A percentile compares a stretch with the other conserved stretches of the same genome.
Conservation (phyloP, 2,329 filamentous ascomycete species). For the Lachnellula cervina region DNA sequence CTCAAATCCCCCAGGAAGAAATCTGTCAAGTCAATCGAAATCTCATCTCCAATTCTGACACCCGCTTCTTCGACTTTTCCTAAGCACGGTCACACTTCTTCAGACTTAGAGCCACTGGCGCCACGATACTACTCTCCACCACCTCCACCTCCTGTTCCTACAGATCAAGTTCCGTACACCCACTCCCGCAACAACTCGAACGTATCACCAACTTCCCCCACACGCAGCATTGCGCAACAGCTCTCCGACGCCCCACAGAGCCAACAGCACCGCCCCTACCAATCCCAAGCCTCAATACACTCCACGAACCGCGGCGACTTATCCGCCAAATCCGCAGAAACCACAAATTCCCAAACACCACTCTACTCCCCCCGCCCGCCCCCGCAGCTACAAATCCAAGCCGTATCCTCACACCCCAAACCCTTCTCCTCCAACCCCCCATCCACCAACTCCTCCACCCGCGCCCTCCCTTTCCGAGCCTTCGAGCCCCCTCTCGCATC, state of each 20-base stretch:
- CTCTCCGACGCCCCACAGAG: conserved; percentile 7
- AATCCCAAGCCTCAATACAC: conserved; percentile 16
- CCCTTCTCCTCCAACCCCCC: conserved; percentile 12
- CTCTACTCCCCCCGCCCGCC: conserved; percentile 9
- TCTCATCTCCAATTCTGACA: conserved; percentile 63
- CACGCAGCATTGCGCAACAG: conserved; percentile 26
- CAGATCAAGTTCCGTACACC: conserved; percentile 38
- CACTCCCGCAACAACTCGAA: conserved; percentile 18
- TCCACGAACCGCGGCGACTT: conserved; percentile 15
- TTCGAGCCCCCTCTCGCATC: conserved; percentile 54
- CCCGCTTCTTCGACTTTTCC: conserved; percentile 57
- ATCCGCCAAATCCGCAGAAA: conserved; percentile 12
- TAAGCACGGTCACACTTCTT: conserved; percentile 39
- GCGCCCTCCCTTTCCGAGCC: conserved; percentile 54
- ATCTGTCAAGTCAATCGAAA: conserved; percentile 43
- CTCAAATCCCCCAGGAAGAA: conserved; percentile 51
- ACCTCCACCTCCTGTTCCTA: conserved; percentile 52
- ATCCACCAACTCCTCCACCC: conserved; percentile 18
- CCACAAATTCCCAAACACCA: conserved; percentile 20
- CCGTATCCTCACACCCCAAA: conserved; percentile 5
- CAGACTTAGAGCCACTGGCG: conserved; percentile 54
- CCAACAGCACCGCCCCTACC: conserved; percentile 14
- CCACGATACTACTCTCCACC: conserved; percentile 55
- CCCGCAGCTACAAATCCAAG: conserved; percentile 1
- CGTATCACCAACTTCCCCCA: conserved; percentile 18